Evolutionary conservation across 331 rosid species (phyloP), one percentile per base, ranked within the genome.

Genomic region (Spiraea crenata): DNA sequence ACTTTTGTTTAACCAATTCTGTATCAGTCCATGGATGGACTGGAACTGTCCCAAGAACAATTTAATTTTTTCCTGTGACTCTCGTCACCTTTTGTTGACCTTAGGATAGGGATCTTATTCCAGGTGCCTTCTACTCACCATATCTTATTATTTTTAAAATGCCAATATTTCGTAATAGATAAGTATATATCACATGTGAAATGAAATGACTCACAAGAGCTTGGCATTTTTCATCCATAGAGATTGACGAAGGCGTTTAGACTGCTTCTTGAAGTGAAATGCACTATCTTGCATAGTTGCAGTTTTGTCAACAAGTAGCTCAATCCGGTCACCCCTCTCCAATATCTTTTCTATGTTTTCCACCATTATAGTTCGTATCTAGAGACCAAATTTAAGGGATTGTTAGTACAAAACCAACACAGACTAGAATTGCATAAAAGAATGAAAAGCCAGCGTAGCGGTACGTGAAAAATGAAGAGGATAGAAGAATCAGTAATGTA

Each of bases 141-240:
- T 35, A 34, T 48, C 58, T 9, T 16, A 55, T 12, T 38, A 15
- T 13, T 6, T 20, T 5, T 13, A 5, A 15, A 13, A 58, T 35
- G 42, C 13, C 5, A 40, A 58, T 4, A 54, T 8, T n/a, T n/a
- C 62, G 16, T 44, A 72, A 7, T 41, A 31, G 17, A 35, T 60
- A 40, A 48, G 14, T 19, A 37, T 35, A 35, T 12, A 2, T 54
- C 70, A 57, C 70, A 59, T 10, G 14, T 57, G 14, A 40, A 55
- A 59, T 49, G 54, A 38, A 70, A 52, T 69, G 35, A 84, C 99
- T 87, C 72, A 91, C 99, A 95, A 64, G 50, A 95, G 97, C 78
- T 91, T 91, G 66, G 92, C 89, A 81, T 91, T 95, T 85, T 95
- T 95, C 97, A 87, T 89, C 99, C 99, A 95, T 67, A 95, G 95